Percentiles rank a stretch among this genome's conserved stretches.
These are phyloP conservation scores for Thermoascus crustaceus DNA, from an alignment of 2,329 filamentous ascomycete genomes.

Conservation along the genomic window DNA sequence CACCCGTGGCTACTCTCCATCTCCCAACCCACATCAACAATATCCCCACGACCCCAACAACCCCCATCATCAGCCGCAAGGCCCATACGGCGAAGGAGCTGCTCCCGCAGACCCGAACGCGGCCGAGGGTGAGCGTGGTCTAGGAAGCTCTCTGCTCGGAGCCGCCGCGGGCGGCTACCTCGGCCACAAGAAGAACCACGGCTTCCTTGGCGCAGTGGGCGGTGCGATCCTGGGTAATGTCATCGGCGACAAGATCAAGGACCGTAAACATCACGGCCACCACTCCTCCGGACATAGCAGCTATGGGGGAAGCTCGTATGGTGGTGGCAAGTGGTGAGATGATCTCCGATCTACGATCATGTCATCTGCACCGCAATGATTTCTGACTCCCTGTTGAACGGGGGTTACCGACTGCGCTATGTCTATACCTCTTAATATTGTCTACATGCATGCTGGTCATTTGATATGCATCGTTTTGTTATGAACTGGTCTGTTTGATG, in stretches of 20 bases:
- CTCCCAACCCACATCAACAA: constrained; percentile 10
- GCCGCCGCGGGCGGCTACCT: constrained; percentile 49
- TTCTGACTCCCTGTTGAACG: neutral
- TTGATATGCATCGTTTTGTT: no score
- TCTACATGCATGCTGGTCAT: no score
- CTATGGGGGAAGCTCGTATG: constrained; percentile 11
- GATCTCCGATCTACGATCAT: neutral
- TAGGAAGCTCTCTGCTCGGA: constrained; percentile 50
- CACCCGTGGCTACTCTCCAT: constrained; percentile 4
- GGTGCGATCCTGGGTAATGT: constrained; percentile 51
- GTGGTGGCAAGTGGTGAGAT: constrained; percentile 9
- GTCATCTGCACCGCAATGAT: neutral
- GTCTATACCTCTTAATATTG: no score
- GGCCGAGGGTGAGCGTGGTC: constrained; percentile 47
- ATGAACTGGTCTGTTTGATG: no score
- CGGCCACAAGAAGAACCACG: constrained; percentile 50
- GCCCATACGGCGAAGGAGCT: constrained; percentile 9
- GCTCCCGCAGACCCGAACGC: constrained; percentile 34
- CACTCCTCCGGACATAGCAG: constrained; percentile 19
- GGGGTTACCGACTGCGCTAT: no score
- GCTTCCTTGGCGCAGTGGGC: constrained; percentile 49
- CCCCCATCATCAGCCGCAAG: constrained; percentile 4
- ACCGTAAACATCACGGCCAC: constrained; percentile 21
- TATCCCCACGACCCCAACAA: constrained; percentile 5
- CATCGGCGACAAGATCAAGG: constrained; percentile 47